Evolutionary conservation across 495 filamentous ascomycete species (phyloP), one percentile per base, ranked within the genome.

Genomic region (Ramalina intermedia): DNA sequence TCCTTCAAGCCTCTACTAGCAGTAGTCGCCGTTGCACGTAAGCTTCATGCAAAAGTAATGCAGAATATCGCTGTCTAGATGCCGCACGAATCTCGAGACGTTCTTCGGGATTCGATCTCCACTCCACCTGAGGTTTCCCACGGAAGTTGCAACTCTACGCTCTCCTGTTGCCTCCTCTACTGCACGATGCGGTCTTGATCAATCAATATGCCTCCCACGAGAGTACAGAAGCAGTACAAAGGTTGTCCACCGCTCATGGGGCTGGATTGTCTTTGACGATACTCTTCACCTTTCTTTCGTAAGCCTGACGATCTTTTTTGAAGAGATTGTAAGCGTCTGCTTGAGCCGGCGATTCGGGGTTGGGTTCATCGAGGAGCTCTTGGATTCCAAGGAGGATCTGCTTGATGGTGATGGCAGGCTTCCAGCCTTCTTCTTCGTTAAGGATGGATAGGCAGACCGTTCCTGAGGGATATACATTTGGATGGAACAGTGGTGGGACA

Each of bases 401-500:
- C 67, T 94, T 94, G 62, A 96, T 86, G 4, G 93, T 99, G 61
- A 96, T 99, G 1, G 93, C 89, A 8, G 91, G 91, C 62, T 89
- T 87, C 91, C 93, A 99, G 8, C 84, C 91, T 60, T 99, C 91
- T 53, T 99, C 91, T 63, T 99, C 93, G 65, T 99, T 99, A 49
- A 99, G 66, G 56, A 99, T 99, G 14, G 87, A 94, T 12, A 99
- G 76, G 62, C 91, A 99, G 46, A 99, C 93, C 17, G 91, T 96
- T 48, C 91, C 93, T 2, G 90, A 96, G 1, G 91, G 91, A 62
- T 99, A 99, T 58, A 99, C 93, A 60, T 99, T 99, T 0, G 91
- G 91, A 62, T 99, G 91, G 72, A 96, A 99, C 13, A 99, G 82
- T 3, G 91, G 88, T 6, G 91, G 91, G 1, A 80, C 74, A 58